A percentile compares a stretch with the other conserved stretches of the same genome.
Evolutionary conservation across 1,284 basidiomycete genomes (phyloP).

Genomic region (Gyrodon tennesseensis): DNA sequence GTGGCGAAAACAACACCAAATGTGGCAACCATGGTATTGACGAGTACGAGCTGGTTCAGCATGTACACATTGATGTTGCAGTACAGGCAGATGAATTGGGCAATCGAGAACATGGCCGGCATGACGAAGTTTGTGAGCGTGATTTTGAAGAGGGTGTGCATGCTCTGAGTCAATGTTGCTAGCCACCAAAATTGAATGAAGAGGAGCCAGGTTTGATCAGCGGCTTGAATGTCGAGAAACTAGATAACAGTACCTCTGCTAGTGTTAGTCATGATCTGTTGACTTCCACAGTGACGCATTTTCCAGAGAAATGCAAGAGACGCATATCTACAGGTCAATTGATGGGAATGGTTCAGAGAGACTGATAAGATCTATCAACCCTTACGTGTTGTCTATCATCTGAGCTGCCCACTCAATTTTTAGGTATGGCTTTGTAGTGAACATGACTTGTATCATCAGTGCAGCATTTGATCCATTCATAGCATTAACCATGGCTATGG

Average conservation of each 20-base stretch:
- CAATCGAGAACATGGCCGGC: slow-evolving; percentile 37
- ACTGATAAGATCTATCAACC: background rate
- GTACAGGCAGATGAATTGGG: slow-evolving; percentile 27
- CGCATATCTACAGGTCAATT: slow-evolving; percentile 26
- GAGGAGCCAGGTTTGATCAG: background rate
- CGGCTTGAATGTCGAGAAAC: background rate
- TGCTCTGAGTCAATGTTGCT: slow-evolving; percentile 29
- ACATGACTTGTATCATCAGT: background rate
- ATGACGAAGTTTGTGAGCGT: slow-evolving; percentile 35
- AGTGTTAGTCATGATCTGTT: background rate
- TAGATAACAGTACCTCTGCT: slow-evolving; percentile 8
- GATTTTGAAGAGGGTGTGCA: slow-evolving; percentile 33
- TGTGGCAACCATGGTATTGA: slow-evolving; percentile 22
- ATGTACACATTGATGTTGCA: background rate
- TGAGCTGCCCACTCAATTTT: slow-evolving; percentile 40
- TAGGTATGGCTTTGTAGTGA: slow-evolving; percentile 30
- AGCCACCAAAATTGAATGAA: background rate
- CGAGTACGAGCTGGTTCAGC: slow-evolving; percentile 20
- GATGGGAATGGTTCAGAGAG: background rate
- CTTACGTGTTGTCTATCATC: slow-evolving; percentile 39
- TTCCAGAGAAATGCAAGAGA: slow-evolving; percentile 31
- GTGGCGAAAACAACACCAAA: slow-evolving; percentile 30
- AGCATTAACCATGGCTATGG: slow-evolving; percentile 13
- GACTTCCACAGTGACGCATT: slow-evolving; percentile 10
- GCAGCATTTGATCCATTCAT: slow-evolving; percentile 14